Conservation (phyloP, 2,329 filamentous ascomycete genomes). For the Aspergillus novofumigatus region DNA sequence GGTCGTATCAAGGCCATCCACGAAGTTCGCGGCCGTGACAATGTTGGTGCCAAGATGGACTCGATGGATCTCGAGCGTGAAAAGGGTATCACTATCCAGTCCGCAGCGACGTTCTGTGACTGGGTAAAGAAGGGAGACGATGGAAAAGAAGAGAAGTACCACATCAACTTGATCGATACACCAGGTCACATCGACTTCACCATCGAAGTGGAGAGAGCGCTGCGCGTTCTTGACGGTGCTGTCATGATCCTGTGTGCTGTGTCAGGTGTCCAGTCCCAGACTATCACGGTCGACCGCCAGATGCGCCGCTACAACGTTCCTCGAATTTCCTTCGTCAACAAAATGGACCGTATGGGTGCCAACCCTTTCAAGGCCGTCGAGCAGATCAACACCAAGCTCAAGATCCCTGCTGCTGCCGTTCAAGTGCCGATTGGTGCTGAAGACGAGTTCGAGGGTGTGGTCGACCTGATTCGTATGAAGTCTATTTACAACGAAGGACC, state of each 20-base stretch:
- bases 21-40: slow-evolving; percentile 85
- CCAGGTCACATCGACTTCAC: slow-evolving; percentile 99
- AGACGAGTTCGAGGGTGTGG: slow-evolving; percentile 85
- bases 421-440: slow-evolving; percentile 93
- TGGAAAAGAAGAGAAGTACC: slow-evolving; percentile 83
- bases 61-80: slow-evolving; percentile 98
- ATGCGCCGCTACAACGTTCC: slow-evolving; percentile 99
- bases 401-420: slow-evolving; percentile 85
- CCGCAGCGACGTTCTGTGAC: slow-evolving; percentile 94
- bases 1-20: slow-evolving; percentile 95
- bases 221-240: slow-evolving; percentile 91
- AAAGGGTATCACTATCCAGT: slow-evolving; percentile 98
- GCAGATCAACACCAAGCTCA: slow-evolving; percentile 94
- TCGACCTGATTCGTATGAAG: slow-evolving; percentile 89
- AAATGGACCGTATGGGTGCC: slow-evolving; percentile 98
- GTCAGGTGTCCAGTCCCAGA: slow-evolving; percentile 94
- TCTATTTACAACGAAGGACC: slow-evolving; percentile 87
- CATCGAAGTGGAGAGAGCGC: slow-evolving; percentile 92
- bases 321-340: slow-evolving; percentile 94
- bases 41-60: slow-evolving; percentile 98
- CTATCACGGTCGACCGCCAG: slow-evolving; percentile 95
- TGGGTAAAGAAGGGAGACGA: slow-evolving; percentile 79
- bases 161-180: slow-evolving; percentile 98
- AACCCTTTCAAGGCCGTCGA: slow-evolving; percentile 98
- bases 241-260: slow-evolving; percentile 99